Evolutionary conservation across 169 alveolate species (phyloP).

Genomic region (Perkinsus chesapeaki): DNA sequence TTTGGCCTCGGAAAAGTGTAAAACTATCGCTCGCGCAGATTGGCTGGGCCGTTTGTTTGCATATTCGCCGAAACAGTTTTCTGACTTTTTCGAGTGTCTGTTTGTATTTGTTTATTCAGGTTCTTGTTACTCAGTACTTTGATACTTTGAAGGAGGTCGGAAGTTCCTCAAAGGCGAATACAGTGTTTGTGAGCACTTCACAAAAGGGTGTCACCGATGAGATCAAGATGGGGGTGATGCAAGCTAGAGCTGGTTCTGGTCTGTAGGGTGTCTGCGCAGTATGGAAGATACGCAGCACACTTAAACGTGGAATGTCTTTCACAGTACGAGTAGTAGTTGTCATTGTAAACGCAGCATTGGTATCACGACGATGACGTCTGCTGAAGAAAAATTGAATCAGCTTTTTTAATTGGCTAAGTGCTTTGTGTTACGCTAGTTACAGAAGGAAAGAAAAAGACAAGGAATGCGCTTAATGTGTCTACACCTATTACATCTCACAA

Average conservation of each 20-base stretch:
- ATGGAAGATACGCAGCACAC: background rate
- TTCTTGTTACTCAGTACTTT: slow-evolving; percentile 6
- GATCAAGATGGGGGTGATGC: background rate
- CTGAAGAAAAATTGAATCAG: background rate
- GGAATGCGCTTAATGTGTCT: no score
- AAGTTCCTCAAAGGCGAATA: background rate
- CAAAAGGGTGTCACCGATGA: background rate
- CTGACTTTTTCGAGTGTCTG: background rate
- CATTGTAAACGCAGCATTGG: background rate
- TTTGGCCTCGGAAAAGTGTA: no score
- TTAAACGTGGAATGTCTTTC: background rate
- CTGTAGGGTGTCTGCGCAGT: background rate
- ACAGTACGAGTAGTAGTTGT: background rate
- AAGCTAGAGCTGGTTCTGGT: background rate
- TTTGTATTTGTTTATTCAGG: background rate
- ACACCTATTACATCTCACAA: no score
- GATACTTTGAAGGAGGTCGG: slow-evolving; percentile 13
- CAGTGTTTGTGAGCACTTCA: slow-evolving; percentile 1
- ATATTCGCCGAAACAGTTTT: no score
- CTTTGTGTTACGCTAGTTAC: no score
- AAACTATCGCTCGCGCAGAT: no score
- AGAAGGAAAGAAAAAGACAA: no score
- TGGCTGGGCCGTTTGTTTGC: no score
- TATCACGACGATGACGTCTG: background rate
- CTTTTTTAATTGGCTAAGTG: background rate